phyloP scores from a whole-genome alignment of 495 filamentous ascomycete genomes.

The Penicillium cosmopolitanum region DNA sequence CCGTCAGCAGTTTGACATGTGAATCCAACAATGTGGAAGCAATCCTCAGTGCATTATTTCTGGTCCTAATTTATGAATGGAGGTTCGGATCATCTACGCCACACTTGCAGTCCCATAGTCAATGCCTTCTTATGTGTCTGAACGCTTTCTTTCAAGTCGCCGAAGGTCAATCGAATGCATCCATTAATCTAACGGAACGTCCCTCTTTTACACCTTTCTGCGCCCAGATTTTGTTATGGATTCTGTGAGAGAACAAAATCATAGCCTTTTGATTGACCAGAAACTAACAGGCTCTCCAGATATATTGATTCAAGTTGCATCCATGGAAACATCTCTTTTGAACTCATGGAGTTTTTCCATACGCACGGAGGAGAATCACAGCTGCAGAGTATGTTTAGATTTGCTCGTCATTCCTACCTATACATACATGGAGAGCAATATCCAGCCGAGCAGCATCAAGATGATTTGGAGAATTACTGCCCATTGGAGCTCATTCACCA shows the following conservation, averaged over 20 bases:
- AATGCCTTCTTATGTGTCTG: not conserved
- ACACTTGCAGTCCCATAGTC: not conserved
- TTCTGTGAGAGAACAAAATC: not conserved
- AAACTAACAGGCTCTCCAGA: not conserved
- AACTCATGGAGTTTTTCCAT: not conserved
- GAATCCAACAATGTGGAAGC: not conserved
- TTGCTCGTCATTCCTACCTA: not conserved
- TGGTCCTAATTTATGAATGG: not conserved
- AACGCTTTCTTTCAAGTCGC: not conserved
- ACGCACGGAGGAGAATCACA: not conserved
- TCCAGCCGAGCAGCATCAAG: not conserved
- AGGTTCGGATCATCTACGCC: not conserved
- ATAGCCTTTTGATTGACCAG: not conserved
- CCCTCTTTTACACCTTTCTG: not conserved
- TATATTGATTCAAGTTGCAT: not conserved
- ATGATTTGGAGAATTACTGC: not conserved
- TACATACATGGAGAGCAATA: not conserved
- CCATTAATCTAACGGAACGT: not conserved
- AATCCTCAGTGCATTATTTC: not conserved
- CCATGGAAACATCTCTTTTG: not conserved
- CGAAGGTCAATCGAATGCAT: not conserved
- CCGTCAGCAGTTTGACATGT: not conserved
- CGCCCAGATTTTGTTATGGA: not conserved
- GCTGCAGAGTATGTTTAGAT: not conserved
- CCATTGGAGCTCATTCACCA: not conserved